phyloP scores from a whole-genome alignment of 1,284 basidiomycete species.

The Microbotryum intermedium region DNA sequence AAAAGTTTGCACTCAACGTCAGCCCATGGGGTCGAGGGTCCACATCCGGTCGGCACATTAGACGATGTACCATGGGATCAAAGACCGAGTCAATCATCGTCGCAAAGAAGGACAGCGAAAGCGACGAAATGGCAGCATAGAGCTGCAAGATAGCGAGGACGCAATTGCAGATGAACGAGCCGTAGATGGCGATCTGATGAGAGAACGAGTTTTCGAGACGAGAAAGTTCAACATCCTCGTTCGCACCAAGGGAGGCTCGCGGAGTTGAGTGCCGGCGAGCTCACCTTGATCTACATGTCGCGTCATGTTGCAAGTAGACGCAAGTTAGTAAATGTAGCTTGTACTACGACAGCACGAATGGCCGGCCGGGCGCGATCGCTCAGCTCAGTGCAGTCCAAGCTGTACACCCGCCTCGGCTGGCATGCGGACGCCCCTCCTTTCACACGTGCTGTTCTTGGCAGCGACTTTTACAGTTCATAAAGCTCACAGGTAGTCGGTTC shows the following conservation, averaged over 20 bases:
- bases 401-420: not conserved
- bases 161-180: conserved; percentile 69
- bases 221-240: conserved; percentile 48
- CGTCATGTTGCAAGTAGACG: conserved; percentile 5
- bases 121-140: conserved; percentile 71
- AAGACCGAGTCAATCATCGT: conserved; percentile 54
- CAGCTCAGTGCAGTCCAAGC: not conserved
- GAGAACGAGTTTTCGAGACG: too few species aligned
- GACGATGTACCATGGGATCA: conserved; percentile 51
- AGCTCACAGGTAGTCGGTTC: conserved; percentile 55
- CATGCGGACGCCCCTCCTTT: too few species aligned
- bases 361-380: not conserved
- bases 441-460: not conserved
- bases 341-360: too few species aligned
- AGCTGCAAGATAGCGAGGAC: conserved; percentile 44
- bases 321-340: not conserved
- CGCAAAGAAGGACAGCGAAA: conserved; percentile 74
- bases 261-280: too few species aligned
- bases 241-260: too few species aligned
- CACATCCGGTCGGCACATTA: not conserved
- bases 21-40: not conserved
- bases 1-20: not conserved
- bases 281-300: conserved; percentile 30
- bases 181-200: conserved; percentile 63
- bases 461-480: not conserved